Evolutionary conservation across 164 flowering plant species (phyloP), one percentile per base, ranked within the genome.

Genomic region (Santalum album): DNA sequence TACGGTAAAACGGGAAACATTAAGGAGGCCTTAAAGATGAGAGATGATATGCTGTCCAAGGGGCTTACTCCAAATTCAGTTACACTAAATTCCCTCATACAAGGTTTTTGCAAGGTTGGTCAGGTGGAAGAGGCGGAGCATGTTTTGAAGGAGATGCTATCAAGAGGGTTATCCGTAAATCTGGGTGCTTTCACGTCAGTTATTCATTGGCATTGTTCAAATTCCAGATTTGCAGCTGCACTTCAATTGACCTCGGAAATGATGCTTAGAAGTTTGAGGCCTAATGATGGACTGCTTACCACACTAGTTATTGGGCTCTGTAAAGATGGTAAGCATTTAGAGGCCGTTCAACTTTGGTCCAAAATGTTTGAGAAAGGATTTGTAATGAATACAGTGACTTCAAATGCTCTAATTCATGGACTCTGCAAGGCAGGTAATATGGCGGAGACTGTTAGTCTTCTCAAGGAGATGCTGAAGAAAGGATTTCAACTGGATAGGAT

Each of bases 341-440:
- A 61, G 49, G 94, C 88, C 34, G 44, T 63, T 61, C 71, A 74
- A 23, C 71, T 88, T 45, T 88, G 84, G 84, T 71, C 61, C 69
- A 60, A 27, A 65, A 74, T 85, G 46, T 60, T 70, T 23, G 67
- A 65, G 25, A 83, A 70, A 66, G 82, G 85, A n/a, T 75, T 75
- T 69, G 66, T 58, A 1, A 64, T 76, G 55, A 81, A 71, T 56
- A 73, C 66, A 12, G 53, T 65, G 48, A 81, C 94, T 55, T 78
- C 82, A 24, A 88, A 86, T 76, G 87, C 96, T 51, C 68, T 86
- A 18, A 61, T 83, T 55, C 79, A 74, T 65, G 89, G 91, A 25
- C 77, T 85, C 12, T 78, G 80, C 57, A 58, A 66, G 66, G 68
- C 69, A 6, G 81, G 77, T 18, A 69, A 76, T 24, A 61, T 72